These are phyloP conservation scores for Nakaseomyces uthaithaninus DNA, from an alignment of 1,139 yeast species.

Conservation along the genomic window DNA sequence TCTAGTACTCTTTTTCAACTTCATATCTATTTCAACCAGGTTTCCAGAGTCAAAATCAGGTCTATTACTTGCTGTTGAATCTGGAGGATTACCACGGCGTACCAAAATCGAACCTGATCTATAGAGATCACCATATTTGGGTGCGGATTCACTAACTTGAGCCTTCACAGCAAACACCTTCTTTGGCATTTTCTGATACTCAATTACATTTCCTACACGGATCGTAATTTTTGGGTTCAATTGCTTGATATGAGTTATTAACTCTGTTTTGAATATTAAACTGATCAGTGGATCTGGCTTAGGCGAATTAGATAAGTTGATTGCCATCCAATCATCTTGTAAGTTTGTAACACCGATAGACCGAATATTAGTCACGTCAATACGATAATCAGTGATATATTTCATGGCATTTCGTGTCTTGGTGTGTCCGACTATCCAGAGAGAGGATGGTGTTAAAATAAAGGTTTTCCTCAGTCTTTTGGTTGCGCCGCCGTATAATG, in stretches of 20 bases:
- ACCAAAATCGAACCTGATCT: conserved; percentile 86
- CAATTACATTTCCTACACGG: conserved; percentile 62
- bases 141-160: conserved; percentile 50
- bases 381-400: conserved; percentile 54
- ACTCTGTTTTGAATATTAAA: conserved; percentile 81
- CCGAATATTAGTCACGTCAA: conserved; percentile 54
- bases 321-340: conserved; percentile 92
- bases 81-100: conserved; percentile 69
- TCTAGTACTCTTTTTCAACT: conserved; percentile 27
- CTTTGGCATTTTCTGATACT: conserved; percentile 88
- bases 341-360: conserved; percentile 62
- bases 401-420: conserved; percentile 66
- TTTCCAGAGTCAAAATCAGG: conserved; percentile 39
- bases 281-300: conserved; percentile 76
- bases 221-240: conserved; percentile 53
- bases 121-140: conserved; percentile 60
- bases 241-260: conserved; percentile 66
- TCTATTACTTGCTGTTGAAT: conserved; percentile 58
- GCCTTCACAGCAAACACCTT: conserved; percentile 68
- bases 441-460: conserved; percentile 51
- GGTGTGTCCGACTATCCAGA: conserved; percentile 66
- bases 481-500: conserved; percentile 91
- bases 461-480: conserved; percentile 67
- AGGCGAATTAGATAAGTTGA: conserved; percentile 49
- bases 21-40: neutral